Base-by-base conservation (phyloP, 139 green algal genomes). In the Astrephomene gubernaculifera region DNA sequence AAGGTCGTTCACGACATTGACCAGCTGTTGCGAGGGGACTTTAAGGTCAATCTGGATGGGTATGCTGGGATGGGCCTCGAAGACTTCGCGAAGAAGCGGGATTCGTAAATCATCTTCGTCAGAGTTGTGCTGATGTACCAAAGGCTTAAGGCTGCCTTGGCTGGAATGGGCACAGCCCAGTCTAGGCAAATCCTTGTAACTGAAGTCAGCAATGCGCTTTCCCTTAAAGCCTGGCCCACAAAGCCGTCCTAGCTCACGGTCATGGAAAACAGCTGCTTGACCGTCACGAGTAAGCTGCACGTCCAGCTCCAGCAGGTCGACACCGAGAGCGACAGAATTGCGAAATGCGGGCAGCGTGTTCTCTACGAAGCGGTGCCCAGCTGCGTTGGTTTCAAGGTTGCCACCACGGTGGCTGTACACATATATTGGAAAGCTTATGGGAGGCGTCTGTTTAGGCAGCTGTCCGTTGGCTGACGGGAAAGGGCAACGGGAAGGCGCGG, bases 21-120 rank as follows among this genome's bases (percentile, higher is more conserved):
- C 75, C 12, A 82, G 57, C 52, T 52, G 8, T 45, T n/a, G 75
- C 25, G 75, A 82, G 19, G 17, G n/a, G 5, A 45, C 76, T 41
- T 83, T 83, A 0, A 83, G n/a, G 76, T 83, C 76, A 25, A 86
- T 49, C 69, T 86, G 79, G 10, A 86, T 41, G 7, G 79, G 45
- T 36, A 52, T 44, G 44, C 24, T 10, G 0, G 79, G 79, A n/a
- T 68, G 52, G 2, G 39, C 65, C 4, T 2, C 2, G n/a, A 86
- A 52, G n/a, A 86, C 61, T 49, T 86, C 79, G 35, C 78, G 65
- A 4, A 86, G 44, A 0, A 86, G 67, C 24, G 79, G 79, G 31
- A 86, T 86, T 14, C 79, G 79, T 0, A 17, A 10, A 1, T 3
- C 19, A 17, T 83, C 60, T 3, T 39, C 27, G 31, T 83, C 74